Evolutionary conservation across 2,329 filamentous ascomycete genomes (phyloP).

Genomic region (Penicillium sp.): DNA sequence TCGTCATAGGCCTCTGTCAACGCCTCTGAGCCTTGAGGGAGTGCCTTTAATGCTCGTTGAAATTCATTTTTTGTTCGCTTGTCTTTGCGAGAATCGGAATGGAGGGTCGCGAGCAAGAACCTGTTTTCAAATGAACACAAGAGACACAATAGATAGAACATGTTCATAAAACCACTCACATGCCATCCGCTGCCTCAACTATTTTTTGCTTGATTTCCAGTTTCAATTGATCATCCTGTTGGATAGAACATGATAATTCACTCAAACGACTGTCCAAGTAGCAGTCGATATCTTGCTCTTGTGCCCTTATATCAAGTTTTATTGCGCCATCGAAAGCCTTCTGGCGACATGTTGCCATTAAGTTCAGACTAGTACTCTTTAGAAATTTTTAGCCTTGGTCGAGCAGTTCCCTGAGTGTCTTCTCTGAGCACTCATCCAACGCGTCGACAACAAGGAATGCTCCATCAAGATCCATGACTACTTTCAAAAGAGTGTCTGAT

Average conservation of each 20-base stretch:
- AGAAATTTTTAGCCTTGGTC: background rate
- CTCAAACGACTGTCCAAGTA: background rate
- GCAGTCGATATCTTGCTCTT: background rate
- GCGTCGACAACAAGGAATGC: background rate
- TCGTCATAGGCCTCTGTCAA: background rate
- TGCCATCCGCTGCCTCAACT: background rate
- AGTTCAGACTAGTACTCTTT: background rate
- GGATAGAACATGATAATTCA: background rate
- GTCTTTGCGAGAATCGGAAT: background rate
- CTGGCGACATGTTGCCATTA: background rate
- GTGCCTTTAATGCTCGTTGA: background rate
- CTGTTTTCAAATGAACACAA: background rate
- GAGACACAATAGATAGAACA: background rate
- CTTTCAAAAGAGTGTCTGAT: no score
- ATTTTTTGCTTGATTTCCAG: background rate
- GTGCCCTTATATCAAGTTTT: background rate
- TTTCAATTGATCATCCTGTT: background rate
- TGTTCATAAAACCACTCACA: background rate
- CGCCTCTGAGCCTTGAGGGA: background rate
- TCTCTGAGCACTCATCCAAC: background rate
- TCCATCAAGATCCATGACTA: no score
- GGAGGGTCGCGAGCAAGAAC: background rate
- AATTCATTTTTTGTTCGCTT: background rate
- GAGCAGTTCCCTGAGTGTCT: background rate
- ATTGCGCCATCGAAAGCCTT: background rate